Conservation (phyloP, 2,329 filamentous ascomycete species). For the Penicillium paneum region DNA sequence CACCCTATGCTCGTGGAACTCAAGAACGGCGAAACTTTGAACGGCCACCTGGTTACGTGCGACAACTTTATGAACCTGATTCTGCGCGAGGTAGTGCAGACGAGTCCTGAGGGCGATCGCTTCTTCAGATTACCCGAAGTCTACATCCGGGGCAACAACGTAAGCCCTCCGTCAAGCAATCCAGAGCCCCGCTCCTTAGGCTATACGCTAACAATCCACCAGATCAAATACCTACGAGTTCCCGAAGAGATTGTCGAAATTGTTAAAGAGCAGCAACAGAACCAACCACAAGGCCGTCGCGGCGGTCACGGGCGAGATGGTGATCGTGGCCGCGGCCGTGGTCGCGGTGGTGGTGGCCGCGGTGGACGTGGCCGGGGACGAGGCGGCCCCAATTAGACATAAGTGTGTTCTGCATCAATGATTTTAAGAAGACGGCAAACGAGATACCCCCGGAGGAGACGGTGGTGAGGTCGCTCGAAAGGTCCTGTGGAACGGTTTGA, state of each 20-base stretch:
- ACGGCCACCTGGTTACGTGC: constrained; percentile 92
- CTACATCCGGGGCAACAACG: constrained; percentile 96
- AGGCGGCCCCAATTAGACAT: constrained; percentile 30
- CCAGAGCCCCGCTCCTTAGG: background rate
- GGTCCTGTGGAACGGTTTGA: constrained; percentile 29
- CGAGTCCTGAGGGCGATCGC: constrained; percentile 88
- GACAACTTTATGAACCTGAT: constrained; percentile 99
- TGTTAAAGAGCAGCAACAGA: constrained; percentile 87
- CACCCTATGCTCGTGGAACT: constrained; percentile 97
- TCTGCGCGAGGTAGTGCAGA: constrained; percentile 94
- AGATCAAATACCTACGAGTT: constrained; percentile 98
- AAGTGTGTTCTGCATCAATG: constrained; percentile 13
- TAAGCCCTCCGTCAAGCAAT: constrained; percentile 47
- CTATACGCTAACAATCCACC: constrained; percentile 10
- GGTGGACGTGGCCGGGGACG: constrained; percentile 40
- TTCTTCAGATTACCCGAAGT: constrained; percentile 90
- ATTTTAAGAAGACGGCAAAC: constrained; percentile 24
- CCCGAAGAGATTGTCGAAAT: constrained; percentile 95
- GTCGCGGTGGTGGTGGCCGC: constrained; percentile 42
- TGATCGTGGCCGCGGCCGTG: constrained; percentile 37
- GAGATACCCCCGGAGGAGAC: constrained; percentile 37
- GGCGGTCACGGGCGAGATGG: constrained; percentile 34
- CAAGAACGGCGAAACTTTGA: constrained; percentile 95
- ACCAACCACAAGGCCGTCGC: constrained; percentile 51
- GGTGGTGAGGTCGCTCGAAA: constrained; percentile 27